Conservation (phyloP, 2,329 filamentous ascomycete species). For the Aspergillus clavatus region DNA sequence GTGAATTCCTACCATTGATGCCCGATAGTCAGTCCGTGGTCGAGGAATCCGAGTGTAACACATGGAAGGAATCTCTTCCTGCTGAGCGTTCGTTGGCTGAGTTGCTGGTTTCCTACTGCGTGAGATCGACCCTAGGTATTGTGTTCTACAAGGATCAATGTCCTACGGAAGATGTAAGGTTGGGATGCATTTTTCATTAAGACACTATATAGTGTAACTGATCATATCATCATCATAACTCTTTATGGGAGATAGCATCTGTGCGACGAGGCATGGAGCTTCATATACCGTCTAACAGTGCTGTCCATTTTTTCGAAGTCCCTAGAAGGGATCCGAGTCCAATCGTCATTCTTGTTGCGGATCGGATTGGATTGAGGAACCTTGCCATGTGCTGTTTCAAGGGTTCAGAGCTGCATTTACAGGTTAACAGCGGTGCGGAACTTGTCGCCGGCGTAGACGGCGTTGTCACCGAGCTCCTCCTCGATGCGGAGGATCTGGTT, state of each 20-base stretch:
- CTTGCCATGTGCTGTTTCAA: background rate
- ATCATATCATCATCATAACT: constrained; percentile 25
- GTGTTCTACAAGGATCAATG: background rate
- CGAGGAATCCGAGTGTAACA: too few species aligned
- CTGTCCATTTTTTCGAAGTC: constrained; percentile 4
- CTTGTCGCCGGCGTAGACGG: constrained; percentile 83
- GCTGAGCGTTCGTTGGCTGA: too few species aligned
- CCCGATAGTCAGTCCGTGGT: constrained; percentile 9
- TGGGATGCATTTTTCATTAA: constrained; percentile 18
- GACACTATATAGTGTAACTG: constrained; percentile 17
- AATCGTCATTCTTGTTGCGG: constrained; percentile 6
- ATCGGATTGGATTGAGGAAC: constrained; percentile 2
- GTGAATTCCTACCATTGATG: constrained; percentile 11
- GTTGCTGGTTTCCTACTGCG: too few species aligned
- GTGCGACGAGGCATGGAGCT: constrained; percentile 5
- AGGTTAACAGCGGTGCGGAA: constrained; percentile 90
- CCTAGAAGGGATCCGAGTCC: constrained; percentile 4
- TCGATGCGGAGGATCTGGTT: constrained; percentile 99
- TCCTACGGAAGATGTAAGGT: background rate
- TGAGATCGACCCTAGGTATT: too few species aligned
- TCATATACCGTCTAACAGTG: constrained; percentile 4
- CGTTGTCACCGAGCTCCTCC: constrained; percentile 92
- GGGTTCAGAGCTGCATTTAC: constrained; percentile 48
- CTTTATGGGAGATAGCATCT: constrained; percentile 10
- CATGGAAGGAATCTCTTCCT: too few species aligned